phyloP scores from a whole-genome alignment of 345 rosid genomes.

The Lumnitzera racemosa region DNA sequence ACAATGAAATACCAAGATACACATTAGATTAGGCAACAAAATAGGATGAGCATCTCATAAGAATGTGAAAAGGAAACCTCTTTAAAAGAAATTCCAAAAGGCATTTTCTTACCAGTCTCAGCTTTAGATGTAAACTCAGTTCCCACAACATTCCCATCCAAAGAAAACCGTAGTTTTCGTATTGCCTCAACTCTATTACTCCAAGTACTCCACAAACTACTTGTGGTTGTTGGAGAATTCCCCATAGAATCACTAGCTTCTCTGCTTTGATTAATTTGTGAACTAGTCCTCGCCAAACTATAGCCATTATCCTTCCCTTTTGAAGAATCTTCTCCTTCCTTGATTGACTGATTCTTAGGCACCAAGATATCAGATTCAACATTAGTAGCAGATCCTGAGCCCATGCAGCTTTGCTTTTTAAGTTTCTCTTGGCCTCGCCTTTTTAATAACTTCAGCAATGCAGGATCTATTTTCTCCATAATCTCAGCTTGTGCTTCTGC shows the following conservation, averaged over 20 bases:
- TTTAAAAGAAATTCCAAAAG: not conserved
- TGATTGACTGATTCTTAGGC: conserved; percentile 18
- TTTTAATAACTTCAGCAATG: conserved; percentile 52
- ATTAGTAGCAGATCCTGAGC: conserved; percentile 13
- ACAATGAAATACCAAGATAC: too few relatives aligned
- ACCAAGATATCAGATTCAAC: conserved; percentile 4
- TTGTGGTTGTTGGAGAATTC: conserved; percentile 19
- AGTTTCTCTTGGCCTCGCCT: conserved; percentile 52
- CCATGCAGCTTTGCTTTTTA: conserved; percentile 36
- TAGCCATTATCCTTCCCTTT: conserved; percentile 10
- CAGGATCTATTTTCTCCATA: conserved; percentile 70
- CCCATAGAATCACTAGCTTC: conserved; percentile 18
- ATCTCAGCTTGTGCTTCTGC: conserved; percentile 76
- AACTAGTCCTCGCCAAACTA: conserved; percentile 16
- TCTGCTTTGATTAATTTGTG: conserved; percentile 19
- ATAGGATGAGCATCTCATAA: too few relatives aligned
- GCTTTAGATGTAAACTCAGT: conserved; percentile 21
- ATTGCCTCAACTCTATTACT: conserved; percentile 77
- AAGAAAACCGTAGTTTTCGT: conserved; percentile 66
- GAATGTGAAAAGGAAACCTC: not conserved
- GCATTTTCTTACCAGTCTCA: conserved; percentile 37
- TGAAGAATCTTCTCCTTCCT: conserved; percentile 22
- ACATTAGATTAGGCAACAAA: too few relatives aligned
- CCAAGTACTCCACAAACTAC: conserved; percentile 69
- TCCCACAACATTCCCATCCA: conserved; percentile 54